Percentiles rank a stretch among this genome's conserved stretches.
phyloP scores from a whole-genome alignment of 2,329 filamentous ascomycete genomes.

The Xylaria sp. region DNA sequence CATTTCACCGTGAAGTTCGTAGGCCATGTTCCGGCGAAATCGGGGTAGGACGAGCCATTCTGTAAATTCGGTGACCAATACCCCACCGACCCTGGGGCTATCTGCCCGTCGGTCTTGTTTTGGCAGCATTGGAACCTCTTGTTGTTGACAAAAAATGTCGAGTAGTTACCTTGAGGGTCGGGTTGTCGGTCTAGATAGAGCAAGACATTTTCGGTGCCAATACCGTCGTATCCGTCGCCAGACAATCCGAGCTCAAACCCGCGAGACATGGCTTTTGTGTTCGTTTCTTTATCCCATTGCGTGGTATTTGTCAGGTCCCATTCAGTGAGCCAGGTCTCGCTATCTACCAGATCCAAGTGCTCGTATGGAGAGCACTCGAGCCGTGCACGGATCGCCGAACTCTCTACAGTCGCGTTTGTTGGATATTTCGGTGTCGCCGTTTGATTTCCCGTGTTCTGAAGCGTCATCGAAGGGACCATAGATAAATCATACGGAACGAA shows the following conservation, averaged over 20 bases:
- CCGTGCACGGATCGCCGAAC: conserved; percentile 30
- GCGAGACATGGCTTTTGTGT: conserved; percentile 13
- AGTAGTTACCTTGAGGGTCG: conserved; percentile 11
- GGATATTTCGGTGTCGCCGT: neutral
- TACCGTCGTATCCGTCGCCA: too few species aligned
- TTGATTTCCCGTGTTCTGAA: conserved; percentile 30
- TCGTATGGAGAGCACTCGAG: conserved; percentile 36
- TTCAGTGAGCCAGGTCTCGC: conserved; percentile 31
- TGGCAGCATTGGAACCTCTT: conserved; percentile 33
- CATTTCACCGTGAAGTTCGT: conserved; percentile 39
- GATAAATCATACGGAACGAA: conserved; percentile 33
- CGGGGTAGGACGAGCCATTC: conserved; percentile 15
- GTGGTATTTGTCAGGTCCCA: conserved; percentile 31
- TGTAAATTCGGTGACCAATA: conserved; percentile 35
- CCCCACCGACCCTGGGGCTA: conserved; percentile 28
- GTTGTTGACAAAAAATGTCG: conserved; percentile 32
- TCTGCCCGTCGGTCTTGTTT: conserved; percentile 26
- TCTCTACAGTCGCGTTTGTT: conserved; percentile 31
- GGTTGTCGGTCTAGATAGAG: conserved; percentile 9
- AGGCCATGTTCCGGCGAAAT: conserved; percentile 15
- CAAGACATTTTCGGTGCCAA: conserved; percentile 5
- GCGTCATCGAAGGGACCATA: neutral
- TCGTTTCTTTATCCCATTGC: conserved; percentile 20
- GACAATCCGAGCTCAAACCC: conserved; percentile 32
- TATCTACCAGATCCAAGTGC: conserved; percentile 21